These are phyloP conservation scores for Hylodesmum podocarpum DNA, from an alignment of 306 rosid genomes.

Conservation along the genomic window DNA sequence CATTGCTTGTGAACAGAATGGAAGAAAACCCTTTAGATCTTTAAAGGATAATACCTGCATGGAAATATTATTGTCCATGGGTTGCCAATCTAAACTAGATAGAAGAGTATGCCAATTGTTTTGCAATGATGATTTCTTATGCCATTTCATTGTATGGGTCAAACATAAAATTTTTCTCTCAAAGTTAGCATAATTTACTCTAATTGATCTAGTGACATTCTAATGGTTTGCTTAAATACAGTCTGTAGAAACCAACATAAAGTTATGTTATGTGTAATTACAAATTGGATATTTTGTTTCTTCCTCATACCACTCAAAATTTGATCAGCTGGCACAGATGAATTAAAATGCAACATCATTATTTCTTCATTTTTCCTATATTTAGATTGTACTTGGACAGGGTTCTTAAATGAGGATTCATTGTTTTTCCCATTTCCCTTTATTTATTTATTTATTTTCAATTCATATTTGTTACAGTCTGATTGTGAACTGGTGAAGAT, in stretches of 20 bases:
- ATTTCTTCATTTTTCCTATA: constrained; percentile 24
- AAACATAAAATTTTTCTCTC: neutral
- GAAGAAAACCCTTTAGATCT: neutral
- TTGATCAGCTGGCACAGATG: neutral
- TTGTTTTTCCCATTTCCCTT: constrained; percentile 1
- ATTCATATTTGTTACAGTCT: constrained; percentile 52
- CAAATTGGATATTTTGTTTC: neutral
- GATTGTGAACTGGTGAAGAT: constrained; percentile 88
- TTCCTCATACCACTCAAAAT: neutral
- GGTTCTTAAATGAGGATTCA: constrained; percentile 20
- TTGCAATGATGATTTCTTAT: neutral
- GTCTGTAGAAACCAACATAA: neutral
- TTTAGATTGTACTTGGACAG: constrained; percentile 15
- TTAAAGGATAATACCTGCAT: neutral
- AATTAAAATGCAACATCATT: neutral
- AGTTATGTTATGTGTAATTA: neutral
- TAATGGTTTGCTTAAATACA: neutral
- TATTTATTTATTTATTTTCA: neutral
- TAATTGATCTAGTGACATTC: neutral
- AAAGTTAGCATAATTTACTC: neutral
- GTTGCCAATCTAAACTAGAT: neutral
- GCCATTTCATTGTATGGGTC: neutral
- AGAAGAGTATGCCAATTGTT: neutral
- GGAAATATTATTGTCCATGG: constrained; percentile 6
- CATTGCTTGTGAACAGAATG: neutral